Conservation (phyloP, 495 filamentous ascomycete genomes). For the Hypoxylon lienhwacheense region DNA sequence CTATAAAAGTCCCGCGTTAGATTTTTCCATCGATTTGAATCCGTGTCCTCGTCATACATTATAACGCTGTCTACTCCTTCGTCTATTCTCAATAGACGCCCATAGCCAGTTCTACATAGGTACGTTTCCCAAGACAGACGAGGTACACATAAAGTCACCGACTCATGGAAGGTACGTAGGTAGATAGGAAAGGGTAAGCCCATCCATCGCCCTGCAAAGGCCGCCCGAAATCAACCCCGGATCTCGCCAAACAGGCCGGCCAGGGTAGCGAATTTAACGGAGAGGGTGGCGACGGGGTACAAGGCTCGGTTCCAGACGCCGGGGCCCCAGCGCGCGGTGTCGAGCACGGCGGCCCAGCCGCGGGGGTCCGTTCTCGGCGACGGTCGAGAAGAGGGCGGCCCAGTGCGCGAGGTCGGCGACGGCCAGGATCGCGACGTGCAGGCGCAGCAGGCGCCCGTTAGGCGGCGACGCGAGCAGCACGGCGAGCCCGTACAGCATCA, state of each 20-base stretch:
- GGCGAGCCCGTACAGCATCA: conserved; percentile 44
- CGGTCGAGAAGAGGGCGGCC: conserved; percentile 26
- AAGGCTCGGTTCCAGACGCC: conserved; percentile 18
- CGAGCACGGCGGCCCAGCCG: conserved; percentile 27
- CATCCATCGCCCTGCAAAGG: not conserved
- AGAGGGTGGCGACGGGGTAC: conserved; percentile 17
- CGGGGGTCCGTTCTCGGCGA: conserved; percentile 23
- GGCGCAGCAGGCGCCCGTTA: conserved; percentile 19
- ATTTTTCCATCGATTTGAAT: too few species aligned
- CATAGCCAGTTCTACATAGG: too few species aligned
- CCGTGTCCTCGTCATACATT: too few species aligned
- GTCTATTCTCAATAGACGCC: too few species aligned
- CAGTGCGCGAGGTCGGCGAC: conserved; percentile 31
- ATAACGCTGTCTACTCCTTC: too few species aligned
- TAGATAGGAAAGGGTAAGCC: too few species aligned
- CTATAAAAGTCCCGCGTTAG: too few species aligned
- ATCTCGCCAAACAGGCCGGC: conserved; percentile 28
- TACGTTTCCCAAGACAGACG: too few species aligned
- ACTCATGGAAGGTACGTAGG: too few species aligned
- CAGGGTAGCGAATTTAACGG: conserved; percentile 26
- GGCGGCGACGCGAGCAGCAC: conserved; percentile 39
- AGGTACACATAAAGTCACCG: too few species aligned
- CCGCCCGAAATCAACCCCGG: conserved; percentile 1
- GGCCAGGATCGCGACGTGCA: conserved; percentile 23
- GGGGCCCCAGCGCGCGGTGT: conserved; percentile 15